phyloP scores from a whole-genome alignment of 1,139 yeast genomes.

The Lodderomyces orthopsilosis region DNA sequence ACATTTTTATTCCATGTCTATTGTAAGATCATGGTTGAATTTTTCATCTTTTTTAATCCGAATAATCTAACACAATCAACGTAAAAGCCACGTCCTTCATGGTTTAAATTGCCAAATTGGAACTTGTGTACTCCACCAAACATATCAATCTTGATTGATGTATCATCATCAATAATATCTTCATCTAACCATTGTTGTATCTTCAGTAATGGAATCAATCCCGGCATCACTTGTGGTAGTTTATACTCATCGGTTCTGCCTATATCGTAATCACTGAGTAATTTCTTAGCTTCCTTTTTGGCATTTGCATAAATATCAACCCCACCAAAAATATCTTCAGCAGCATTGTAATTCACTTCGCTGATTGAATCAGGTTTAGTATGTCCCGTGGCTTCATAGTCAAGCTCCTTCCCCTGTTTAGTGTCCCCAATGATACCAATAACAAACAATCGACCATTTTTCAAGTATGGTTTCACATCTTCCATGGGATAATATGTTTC shows the following conservation, averaged over 20 bases:
- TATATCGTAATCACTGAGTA: slow-evolving; percentile 15
- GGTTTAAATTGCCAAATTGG: slow-evolving; percentile 20
- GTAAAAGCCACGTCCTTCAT: slow-evolving; percentile 24
- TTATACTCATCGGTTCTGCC: slow-evolving; percentile 2
- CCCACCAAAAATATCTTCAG: slow-evolving; percentile 35
- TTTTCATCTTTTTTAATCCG: slow-evolving; percentile 31
- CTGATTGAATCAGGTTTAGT: slow-evolving; percentile 12
- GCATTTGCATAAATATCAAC: slow-evolving; percentile 16
- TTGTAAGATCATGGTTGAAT: slow-evolving; percentile 17
- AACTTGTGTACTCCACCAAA: slow-evolving; percentile 14
- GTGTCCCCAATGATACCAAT: slow-evolving; percentile 19
- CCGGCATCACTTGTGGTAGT: slow-evolving; percentile 50
- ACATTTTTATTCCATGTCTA: no score
- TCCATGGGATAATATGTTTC: slow-evolving; percentile 45
- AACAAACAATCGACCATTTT: slow-evolving; percentile 44
- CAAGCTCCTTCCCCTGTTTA: slow-evolving; percentile 14
- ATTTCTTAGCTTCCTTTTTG: slow-evolving; percentile 18
- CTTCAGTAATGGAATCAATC: slow-evolving; percentile 50
- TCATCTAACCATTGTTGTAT: slow-evolving; percentile 27
- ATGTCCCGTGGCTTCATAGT: slow-evolving; percentile 12
- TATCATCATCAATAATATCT: slow-evolving; percentile 17
- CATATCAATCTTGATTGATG: slow-evolving; percentile 18
- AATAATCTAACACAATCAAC: slow-evolving; percentile 40
- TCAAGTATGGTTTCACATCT: slow-evolving; percentile 26
- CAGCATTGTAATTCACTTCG: slow-evolving; percentile 24